Evolutionary conservation across 345 rosid genomes (phyloP), one percentile per base, ranked within the genome.

Genomic region (Populus nigra): DNA sequence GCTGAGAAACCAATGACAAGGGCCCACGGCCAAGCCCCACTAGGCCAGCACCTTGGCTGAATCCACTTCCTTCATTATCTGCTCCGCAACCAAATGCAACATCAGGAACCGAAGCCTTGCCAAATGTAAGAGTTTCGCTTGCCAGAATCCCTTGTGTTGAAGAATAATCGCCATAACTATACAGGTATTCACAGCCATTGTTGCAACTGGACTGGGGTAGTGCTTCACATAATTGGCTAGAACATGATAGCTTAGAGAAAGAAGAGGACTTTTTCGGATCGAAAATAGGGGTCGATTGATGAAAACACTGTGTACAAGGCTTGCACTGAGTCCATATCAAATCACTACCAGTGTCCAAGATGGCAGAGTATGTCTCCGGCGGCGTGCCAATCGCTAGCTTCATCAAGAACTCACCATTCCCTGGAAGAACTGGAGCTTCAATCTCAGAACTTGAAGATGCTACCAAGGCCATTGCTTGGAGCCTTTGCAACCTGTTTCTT

Each of bases 261-360:
- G 94, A 76, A 0, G 93, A 88, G 23, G 99, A 96, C 23, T 83
- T 88, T 68, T 65, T 69, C 0, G 99, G 99, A 74, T 96, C 92
- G 31, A 91, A 95, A 25, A 95, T 85, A 0, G 97, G 96, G 5
- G 91, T 88, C 0, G 97, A 86, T 78, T 95, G 99, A 43, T 86
- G 69, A 15, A 81, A 95, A 75, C 98, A 95, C 47, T 92, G 86
- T 0, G 73, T 71, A 29, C 99, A 95, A 5, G 98, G 99, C 85
- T 91, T 86, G 84, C 99, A 95, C 55, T 93, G 99, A 20, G 99
- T 95, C 99, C 99, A 95, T 53, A 95, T 92, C 55, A 95, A 82
- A 78, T 95, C 98, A 50, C 99, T 95, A 0, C 99, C 99, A 0
- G 99, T 92, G 72, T 95, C 98, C 79, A 95, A 45, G 33, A 95